Evolutionary conservation across 805 yeast species (phyloP), one percentile per base, ranked within the genome.

Genomic region (Lipomyces sp.): DNA sequence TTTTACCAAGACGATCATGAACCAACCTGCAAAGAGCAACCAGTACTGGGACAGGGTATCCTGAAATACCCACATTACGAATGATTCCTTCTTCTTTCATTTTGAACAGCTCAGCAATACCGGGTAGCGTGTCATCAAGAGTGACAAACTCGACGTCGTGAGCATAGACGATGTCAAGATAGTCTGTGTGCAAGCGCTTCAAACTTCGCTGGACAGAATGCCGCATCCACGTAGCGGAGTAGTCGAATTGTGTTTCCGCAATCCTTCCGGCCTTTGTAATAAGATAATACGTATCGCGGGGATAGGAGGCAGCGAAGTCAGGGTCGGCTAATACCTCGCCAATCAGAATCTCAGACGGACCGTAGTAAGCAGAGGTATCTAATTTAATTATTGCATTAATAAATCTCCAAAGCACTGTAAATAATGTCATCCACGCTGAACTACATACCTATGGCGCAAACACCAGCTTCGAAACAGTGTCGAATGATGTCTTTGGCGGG

Each of bases 361-460:
- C 98, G 75, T 93, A 93, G 78, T 90, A 92, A 2, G 98, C 97
- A 0, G 97, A 90, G 0, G 98, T 92, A 75, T 93, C 98, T 67
- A 39, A n/a, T 42, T n/a, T 8, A 18, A 10, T 45, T 53, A 18
- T 1, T 24, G 24, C 24, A 24, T 24, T 24, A 24, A 24, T 24
- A 24, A 24, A 24, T 24, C 24, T 24, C 24, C 24, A 24, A 24
- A 24, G 24, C 24, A 24, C 29, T 29, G n/a, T 32, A 35, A 29
- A 6, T 6, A 2, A 39, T 8, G n/a, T 2, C 57, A 37, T 15
- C 3, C 18, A 15, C 0, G 7, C 15, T 8, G 24, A 11, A 39
- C n/a, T 4, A 29, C 60, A n/a, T 63, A 67, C 70, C 71, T 48
- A 93, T 81, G 1, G 96, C 95, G 57, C 82, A 83, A 66, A 91